Evolutionary conservation across 305 asterid genomes (phyloP), one percentile per base, ranked within the genome.

Genomic region (Petunia hybrid): DNA sequence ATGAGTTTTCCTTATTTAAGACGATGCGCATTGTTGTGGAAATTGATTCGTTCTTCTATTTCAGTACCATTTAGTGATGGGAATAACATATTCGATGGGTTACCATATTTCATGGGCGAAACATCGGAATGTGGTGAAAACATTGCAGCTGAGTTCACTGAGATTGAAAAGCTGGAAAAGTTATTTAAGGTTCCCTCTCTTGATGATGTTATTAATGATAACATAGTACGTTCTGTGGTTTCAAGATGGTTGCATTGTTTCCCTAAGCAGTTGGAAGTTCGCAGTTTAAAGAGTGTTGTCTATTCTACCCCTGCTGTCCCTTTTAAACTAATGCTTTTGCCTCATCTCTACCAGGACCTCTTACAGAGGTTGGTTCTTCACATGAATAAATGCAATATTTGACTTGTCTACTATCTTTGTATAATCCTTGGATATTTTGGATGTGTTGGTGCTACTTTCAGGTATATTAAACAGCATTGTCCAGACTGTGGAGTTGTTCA

Each of bases 21-120:
- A 85, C 90, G 97, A 89, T 97, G 99, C 81, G 98, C 97, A 68
- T 82, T 97, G 86, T 89, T 97, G 80, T 93, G 99, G 99, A 95
- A 91, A 87, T 89, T 97, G 63, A 82, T 92, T 80, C 90, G 86
- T 77, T 82, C 89, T 87, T 91, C 99, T 42, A 84, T 78, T 36
- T 57, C 85, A 79, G 84, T 76, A 84, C 97, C 98, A 45, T 97
- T 93, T 86, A 81, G 87, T 79, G 86, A 85, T 67, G 95, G 88
- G 80, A 73, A 80, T 82, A 86, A 85, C 31, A 80, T 86, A 53
- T 86, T 82, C 78, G 88, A 81, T 86, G 92, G 83, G 83, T 89
- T 89, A 84, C 74, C 83, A 48, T 63, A 63, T 78, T 76, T 85
- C 41, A 77, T 76, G 62, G 83, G 70, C 85, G 91, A 87, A 82